These are phyloP conservation scores for Exophiala calicioides DNA, from an alignment of 2,329 filamentous ascomycete genomes.

Conservation along the genomic window DNA sequence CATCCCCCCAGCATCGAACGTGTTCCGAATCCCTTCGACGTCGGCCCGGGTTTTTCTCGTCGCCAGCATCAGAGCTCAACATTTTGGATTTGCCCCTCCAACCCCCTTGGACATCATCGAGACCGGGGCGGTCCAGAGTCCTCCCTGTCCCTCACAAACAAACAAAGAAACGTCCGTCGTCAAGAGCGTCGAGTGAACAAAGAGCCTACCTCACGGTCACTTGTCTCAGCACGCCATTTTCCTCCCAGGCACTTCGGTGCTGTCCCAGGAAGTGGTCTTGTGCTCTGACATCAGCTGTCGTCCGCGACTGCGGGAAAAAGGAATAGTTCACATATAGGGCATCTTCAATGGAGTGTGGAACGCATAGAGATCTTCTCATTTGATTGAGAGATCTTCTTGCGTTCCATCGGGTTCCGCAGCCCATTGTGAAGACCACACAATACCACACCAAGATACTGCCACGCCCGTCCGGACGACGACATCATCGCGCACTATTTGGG, in stretches of 20 bases:
- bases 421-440: slow-evolving; percentile 32
- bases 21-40: neutral
- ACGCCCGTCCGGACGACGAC: slow-evolving; percentile 3
- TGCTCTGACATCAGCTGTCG: slow-evolving; percentile 18
- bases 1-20: neutral
- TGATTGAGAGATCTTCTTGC: slow-evolving; percentile 52
- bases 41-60: slow-evolving; percentile 20
- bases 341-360: slow-evolving; percentile 49
- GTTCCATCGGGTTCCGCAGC: slow-evolving; percentile 54
- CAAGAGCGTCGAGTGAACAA: slow-evolving; percentile 5
- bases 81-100: slow-evolving; percentile 2
- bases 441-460: slow-evolving; percentile 9
- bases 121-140: neutral
- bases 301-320: slow-evolving; percentile 9
- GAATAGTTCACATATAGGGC: slow-evolving; percentile 15
- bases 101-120: neutral
- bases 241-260: slow-evolving; percentile 23
- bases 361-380: slow-evolving; percentile 52
- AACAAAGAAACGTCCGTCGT: neutral
- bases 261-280: slow-evolving; percentile 25
- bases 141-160: slow-evolving; percentile 3
- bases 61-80: slow-evolving; percentile 7
- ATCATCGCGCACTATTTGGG: slow-evolving; percentile 1
- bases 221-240: slow-evolving; percentile 13
- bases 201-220: slow-evolving; percentile 5